Evolutionary conservation across 176 grass and related monocot species (phyloP).

Genomic region (Pontederia crassipes): DNA sequence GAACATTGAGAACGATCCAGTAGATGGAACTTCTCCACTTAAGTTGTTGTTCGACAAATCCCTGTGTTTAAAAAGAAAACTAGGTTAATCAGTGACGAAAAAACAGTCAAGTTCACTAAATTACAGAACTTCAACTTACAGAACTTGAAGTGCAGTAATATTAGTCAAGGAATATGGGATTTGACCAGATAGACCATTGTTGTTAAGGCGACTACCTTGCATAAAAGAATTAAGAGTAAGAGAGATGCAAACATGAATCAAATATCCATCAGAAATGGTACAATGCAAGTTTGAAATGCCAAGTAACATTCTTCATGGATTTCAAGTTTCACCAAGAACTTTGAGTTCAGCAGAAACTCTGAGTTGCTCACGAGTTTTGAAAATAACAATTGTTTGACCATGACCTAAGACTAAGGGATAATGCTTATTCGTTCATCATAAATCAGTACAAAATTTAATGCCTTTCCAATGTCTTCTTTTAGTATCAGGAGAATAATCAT

Average conservation of each 20-base stretch:
- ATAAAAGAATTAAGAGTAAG: slow-evolving; percentile 5
- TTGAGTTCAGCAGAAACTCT: no score
- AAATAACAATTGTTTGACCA: no score
- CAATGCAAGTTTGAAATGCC: no score
- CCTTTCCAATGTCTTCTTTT: no score
- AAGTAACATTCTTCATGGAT: no score
- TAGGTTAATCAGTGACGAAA: not conserved
- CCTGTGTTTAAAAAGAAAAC: not conserved
- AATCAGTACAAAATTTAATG: no score
- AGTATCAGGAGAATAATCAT: no score
- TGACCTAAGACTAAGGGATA: no score
- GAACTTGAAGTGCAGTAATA: slow-evolving; percentile 8
- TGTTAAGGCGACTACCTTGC: slow-evolving; percentile 17
- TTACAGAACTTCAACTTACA: slow-evolving; percentile 3
- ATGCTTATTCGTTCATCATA: no score
- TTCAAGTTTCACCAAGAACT: no score
- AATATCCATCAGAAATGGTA: no score
- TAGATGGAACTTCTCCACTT: slow-evolving; percentile 13
- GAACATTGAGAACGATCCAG: slow-evolving; percentile 13
- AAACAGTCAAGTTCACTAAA: not conserved
- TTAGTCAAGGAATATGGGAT: slow-evolving; percentile 8
- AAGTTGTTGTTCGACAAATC: slow-evolving; percentile 15
- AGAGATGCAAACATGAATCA: not conserved
- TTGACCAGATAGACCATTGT: slow-evolving; percentile 4
- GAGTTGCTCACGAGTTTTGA: no score